These are phyloP conservation scores for barrel medic (Medicago truncatula) DNA, from an alignment of 306 rosid species.

Conservation along the genomic window MtrunA17r5.0-ANR NC_053049.1:48574001-48574500, in stretches of 20 bases:
- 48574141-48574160: no score
- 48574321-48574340: slow-evolving; percentile 27
- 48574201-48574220: background rate
- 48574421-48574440: background rate
- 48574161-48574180: background rate
- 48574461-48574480: slow-evolving; percentile 23
- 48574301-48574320: slow-evolving; percentile 3
- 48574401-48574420: slow-evolving; percentile 57
- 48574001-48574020: no score
- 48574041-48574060: no score
- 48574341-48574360: slow-evolving; percentile 42
- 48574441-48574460: slow-evolving; percentile 26
- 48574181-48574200: background rate
- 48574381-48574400: slow-evolving; percentile 32
- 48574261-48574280: background rate
- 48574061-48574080: no score
- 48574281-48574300: background rate
- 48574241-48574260: background rate
- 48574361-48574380: slow-evolving; percentile 54
- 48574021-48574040: no score
- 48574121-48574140: no score
- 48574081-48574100: no score
- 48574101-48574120: no score
- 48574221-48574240: background rate
- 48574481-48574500: background rate